Evolutionary conservation across 257 asterid genomes (phyloP).

Genomic region (Solanum lignicaule): DNA sequence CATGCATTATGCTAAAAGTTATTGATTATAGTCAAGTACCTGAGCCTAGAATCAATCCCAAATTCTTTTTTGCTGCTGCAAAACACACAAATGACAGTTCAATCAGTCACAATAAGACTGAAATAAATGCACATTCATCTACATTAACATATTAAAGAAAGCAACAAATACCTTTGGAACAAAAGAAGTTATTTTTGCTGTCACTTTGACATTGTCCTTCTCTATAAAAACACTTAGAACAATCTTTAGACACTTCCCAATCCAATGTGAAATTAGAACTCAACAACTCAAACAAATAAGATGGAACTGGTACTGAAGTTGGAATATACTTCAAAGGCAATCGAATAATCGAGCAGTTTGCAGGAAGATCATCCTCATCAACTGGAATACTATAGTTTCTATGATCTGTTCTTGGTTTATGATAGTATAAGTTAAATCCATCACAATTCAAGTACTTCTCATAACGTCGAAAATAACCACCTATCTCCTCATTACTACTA

Average conservation of each 20-base stretch:
- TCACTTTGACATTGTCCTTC: neutral
- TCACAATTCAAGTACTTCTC: neutral
- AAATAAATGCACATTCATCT: neutral
- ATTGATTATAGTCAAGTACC: neutral
- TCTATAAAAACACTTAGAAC: neutral
- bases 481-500: neutral
- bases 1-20: neutral
- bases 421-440: neutral
- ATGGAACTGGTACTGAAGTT: neutral
- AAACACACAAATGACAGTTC: neutral
- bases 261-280: neutral
- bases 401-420: neutral
- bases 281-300: neutral
- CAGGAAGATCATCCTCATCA: neutral
- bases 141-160: neutral
- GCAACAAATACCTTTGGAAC: slow-evolving; percentile 1
- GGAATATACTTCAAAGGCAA: neutral
- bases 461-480: neutral
- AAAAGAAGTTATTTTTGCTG: neutral
- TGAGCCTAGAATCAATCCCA: neutral
- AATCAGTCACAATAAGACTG: neutral
- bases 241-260: neutral
- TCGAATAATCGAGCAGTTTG: neutral
- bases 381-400: neutral
- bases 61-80: neutral